A percentile compares a stretch with the other conserved stretches of the same genome.
phyloP scores from a whole-genome alignment of 495 filamentous ascomycete species.

The Penicillium maclennaniae region DNA sequence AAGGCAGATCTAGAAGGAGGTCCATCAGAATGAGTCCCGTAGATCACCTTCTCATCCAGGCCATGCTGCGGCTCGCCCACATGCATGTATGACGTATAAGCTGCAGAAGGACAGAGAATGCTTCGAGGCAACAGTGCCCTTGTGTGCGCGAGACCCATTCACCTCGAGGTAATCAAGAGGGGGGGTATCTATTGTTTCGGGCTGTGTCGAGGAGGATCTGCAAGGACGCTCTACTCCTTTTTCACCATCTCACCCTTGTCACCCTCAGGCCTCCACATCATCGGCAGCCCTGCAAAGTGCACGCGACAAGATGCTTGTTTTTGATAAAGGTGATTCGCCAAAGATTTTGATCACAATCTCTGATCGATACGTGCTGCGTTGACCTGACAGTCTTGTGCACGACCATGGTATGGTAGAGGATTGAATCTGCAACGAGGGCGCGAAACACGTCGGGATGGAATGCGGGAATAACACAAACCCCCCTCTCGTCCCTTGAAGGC shows the following conservation, averaged over 20 bases:
- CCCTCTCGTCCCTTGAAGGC: not conserved
- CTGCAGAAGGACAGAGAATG: not conserved
- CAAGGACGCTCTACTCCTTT: not conserved
- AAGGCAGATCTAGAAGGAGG: too few relatives aligned
- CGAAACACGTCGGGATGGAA: constrained; percentile 7
- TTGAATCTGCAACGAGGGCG: not conserved
- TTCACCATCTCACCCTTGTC: not conserved
- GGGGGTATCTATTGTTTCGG: not conserved
- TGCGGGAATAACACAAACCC: constrained; percentile 4
- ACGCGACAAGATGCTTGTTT: not conserved
- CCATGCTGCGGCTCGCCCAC: too few relatives aligned
- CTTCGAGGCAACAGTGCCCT: not conserved
- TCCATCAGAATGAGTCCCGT: too few relatives aligned
- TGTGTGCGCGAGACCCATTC: not conserved
- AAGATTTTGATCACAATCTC: not conserved
- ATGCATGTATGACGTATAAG: not conserved
- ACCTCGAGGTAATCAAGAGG: not conserved
- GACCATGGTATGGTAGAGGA: not conserved
- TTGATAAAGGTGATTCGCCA: not conserved
- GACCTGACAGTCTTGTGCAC: not conserved
- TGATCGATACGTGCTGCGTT: not conserved
- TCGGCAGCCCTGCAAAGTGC: not conserved
- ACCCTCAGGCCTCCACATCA: not conserved
- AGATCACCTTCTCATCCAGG: too few relatives aligned
- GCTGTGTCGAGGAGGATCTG: not conserved